Base-by-base conservation (phyloP, 2,329 filamentous ascomycete species). In the Fusarium musae region DNA sequence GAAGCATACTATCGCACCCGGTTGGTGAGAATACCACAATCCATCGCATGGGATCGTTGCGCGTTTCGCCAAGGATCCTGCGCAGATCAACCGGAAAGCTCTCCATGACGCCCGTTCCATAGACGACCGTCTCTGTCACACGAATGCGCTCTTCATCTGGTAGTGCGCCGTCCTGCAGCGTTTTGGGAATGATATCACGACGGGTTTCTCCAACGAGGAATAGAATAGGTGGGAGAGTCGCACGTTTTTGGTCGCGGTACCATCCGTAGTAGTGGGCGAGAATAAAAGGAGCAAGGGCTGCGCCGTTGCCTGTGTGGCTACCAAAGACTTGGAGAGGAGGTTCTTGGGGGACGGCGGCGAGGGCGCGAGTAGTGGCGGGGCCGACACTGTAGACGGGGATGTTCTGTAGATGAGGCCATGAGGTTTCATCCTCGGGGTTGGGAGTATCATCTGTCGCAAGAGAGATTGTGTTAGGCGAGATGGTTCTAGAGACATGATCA, bases 201-300 rank as follows among this genome's bases (percentile, higher is more conserved):
- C 95, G 89, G 79, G 95, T 93, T 80, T 98, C 96, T 26, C 96
- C 96, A 1, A 97, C 95, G 19, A 97, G 88, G 80, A 98, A 99
- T 2, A 98, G 84, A 9, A 98, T 81, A 0, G 92, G 88, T 1
- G 90, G 90, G 76, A 90, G 90, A 19, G 74, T 77, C 16, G 79
- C 54, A 56, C 81, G 79, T 42, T 80, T 80, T 40, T 78, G 79
- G 47, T 81, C 80, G 34, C 78, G 71, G 72, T 89, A 87, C 85
- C 86, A 87, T 56, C 83, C 78, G 30, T 77, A 89, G 79, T 97
- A 97, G 79, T 97, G 93, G 5, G 90, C 83, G 10, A 97, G 85
- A 60, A 99, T 98, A 78, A 92, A 93, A 10, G 87, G 83, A 0
- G 95, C 92, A 34, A 99, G 87, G 5, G 88, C 90, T 73, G 96